Percentiles rank a stretch among this genome's conserved stretches.
Evolutionary conservation across 2,329 filamentous ascomycete genomes (phyloP).

Genomic region (Penicillium sp.): DNA sequence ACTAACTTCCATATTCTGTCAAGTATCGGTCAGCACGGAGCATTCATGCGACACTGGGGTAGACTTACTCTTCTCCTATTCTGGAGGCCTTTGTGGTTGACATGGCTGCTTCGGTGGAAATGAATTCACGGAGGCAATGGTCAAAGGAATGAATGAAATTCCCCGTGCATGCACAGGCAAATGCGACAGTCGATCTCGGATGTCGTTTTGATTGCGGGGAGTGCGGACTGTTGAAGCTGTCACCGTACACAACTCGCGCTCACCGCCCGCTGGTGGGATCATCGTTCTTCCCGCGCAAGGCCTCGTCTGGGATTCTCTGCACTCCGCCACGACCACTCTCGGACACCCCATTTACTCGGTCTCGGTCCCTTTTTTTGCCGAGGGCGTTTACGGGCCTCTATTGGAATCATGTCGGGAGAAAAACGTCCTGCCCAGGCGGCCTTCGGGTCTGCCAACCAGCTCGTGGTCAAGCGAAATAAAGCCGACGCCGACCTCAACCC

Average conservation of each 20-base stretch:
- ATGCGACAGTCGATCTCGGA: constrained; percentile 9
- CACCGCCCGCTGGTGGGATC: constrained; percentile 25
- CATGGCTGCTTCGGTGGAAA: constrained; percentile 37
- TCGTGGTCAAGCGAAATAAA: constrained; percentile 88
- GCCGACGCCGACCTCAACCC: constrained; percentile 59
- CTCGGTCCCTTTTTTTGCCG: background rate
- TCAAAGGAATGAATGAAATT: background rate
- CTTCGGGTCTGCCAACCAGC: constrained; percentile 69
- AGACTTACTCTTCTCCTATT: constrained; percentile 70
- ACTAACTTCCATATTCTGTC: constrained; percentile 88
- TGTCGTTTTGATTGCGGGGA: constrained; percentile 22
- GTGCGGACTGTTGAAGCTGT: constrained; percentile 18
- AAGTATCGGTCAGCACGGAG: constrained; percentile 29
- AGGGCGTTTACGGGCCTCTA: background rate
- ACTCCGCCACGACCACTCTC: constrained; percentile 5
- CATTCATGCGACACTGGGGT: constrained; percentile 3
- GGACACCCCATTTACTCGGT: background rate
- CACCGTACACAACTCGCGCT: constrained; percentile 13
- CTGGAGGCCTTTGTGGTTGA: constrained; percentile 64
- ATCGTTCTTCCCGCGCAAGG: constrained; percentile 24
- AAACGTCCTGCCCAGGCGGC: constrained; percentile 88
- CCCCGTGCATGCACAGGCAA: background rate
- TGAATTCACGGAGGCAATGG: background rate
- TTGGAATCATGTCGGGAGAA: constrained; percentile 71
- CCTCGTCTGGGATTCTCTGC: constrained; percentile 17